phyloP scores from a whole-genome alignment of 2,329 filamentous ascomycete species.

The Aspergillus tanneri region DNA sequence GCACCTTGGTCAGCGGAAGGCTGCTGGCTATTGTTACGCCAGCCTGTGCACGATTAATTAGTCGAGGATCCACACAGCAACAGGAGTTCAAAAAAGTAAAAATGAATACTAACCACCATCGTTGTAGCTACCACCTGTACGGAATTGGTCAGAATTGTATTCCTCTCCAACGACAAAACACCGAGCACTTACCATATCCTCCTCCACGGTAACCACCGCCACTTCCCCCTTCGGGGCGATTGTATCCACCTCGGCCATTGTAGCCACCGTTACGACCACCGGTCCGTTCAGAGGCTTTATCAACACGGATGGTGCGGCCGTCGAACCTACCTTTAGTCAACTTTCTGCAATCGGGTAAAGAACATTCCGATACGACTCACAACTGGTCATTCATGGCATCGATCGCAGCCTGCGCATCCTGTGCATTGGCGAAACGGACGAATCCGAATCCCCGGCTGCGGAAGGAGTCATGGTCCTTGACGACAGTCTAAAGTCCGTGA shows the following conservation, averaged over 20 bases:
- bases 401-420: slow-evolving; percentile 45
- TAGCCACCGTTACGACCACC: slow-evolving; percentile 55
- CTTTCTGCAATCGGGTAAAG: slow-evolving; percentile 11
- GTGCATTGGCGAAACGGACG: slow-evolving; percentile 69
- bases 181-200: slow-evolving; percentile 18
- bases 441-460: slow-evolving; percentile 97
- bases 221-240: slow-evolving; percentile 37
- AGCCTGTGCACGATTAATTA: slow-evolving; percentile 18
- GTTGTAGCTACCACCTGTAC: slow-evolving; percentile 23
- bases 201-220: slow-evolving; percentile 37
- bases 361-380: slow-evolving; percentile 55
- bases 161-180: neutral
- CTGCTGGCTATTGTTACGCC: slow-evolving; percentile 23
- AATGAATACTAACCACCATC: too few species aligned
- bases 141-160: neutral
- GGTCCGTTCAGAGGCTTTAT: slow-evolving; percentile 84
- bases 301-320: slow-evolving; percentile 89
- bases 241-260: slow-evolving; percentile 48
- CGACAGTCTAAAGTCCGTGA: slow-evolving; percentile 69
- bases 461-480: slow-evolving; percentile 95
- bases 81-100: neutral
- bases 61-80: slow-evolving; percentile 25
- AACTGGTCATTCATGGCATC: slow-evolving; percentile 56
- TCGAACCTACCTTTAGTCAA: slow-evolving; percentile 67
- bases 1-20: slow-evolving; percentile 6